Base-by-base conservation (phyloP, 129 eudicot genomes). In the Gnaphalium uliginosum region DNA sequence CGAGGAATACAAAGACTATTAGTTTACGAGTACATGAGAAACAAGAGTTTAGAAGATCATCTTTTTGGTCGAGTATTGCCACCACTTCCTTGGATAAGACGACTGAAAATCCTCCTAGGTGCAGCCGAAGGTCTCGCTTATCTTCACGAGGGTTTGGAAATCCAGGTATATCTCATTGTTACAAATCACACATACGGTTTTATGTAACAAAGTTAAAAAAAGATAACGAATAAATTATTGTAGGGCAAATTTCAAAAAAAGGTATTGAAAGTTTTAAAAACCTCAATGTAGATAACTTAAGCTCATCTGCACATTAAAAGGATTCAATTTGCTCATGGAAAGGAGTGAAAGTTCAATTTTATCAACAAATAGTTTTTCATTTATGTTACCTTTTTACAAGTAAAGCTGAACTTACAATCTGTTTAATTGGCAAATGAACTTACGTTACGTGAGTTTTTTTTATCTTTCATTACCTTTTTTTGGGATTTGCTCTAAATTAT, bases 41-140 rank as follows among this genome's bases (percentile, higher is more conserved):
- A 91, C 72, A 86, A 75, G 70, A 91, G 97, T 87, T 81, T 91
- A 75, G 97, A 91, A 72, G 82, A 82, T 67, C 97, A 91, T 87
- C 85, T 91, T 25, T 91, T 91, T 59, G 79, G 78, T 71, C 71
- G 77, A 43, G 75, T 84, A 33, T 35, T 76, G 30, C 86, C 87
- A 10, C 66, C 79, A 27, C 73, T 91, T 30, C 87, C 95, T 59
- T 91, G 92, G 97, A 71, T 39, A 65, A 89, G 82, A 17, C 69
- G 97, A 67, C 77, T 91, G 9, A 76, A 76, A 51, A 89, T 91
- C 78, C 81, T 91, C 76, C 85, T 89, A 15, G 92, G 89, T 26
- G 92, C 97, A 8, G 97, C 97, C 27, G 75, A 79, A 77, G 92
- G 97, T 56, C 87, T 91, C 70, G 85, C 87, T 30, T 91, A 91